These are phyloP conservation scores for Penicillium aurantiogriseum DNA, from an alignment of 2,329 filamentous ascomycete species.

Conservation along the genomic window DNA sequence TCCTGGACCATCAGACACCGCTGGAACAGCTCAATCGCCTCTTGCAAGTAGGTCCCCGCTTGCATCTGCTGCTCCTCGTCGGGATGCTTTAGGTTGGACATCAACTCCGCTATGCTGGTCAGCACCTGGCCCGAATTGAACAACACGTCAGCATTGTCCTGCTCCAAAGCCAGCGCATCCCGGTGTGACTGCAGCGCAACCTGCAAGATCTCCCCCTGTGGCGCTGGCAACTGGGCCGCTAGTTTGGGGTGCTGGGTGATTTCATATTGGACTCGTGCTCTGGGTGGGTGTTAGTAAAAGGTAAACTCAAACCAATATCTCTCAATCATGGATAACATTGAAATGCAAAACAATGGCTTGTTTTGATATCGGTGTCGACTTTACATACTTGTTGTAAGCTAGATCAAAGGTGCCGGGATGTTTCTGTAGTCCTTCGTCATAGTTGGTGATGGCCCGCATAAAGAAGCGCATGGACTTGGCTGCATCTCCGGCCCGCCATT, in stretches of 20 bases:
- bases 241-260: slow-evolving; percentile 66
- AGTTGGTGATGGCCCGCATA: slow-evolving; percentile 64
- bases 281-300: slow-evolving; percentile 30
- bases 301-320: background rate
- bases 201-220: slow-evolving; percentile 55
- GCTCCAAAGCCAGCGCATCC: slow-evolving; percentile 58
- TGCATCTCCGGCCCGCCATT: slow-evolving; percentile 71
- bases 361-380: background rate
- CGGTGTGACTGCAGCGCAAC: slow-evolving; percentile 64
- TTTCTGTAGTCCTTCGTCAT: slow-evolving; percentile 61
- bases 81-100: slow-evolving; percentile 53
- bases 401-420: slow-evolving; percentile 66
- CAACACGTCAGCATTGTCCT: slow-evolving; percentile 64
- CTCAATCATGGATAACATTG: background rate
- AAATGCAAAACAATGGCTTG: background rate
- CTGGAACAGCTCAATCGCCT: slow-evolving; percentile 62
- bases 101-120: slow-evolving; percentile 62
- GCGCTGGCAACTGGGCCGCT: slow-evolving; percentile 56
- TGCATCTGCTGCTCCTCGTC: slow-evolving; percentile 44
- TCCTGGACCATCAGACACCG: slow-evolving; percentile 56
- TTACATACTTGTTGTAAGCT: slow-evolving; percentile 68
- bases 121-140: slow-evolving; percentile 73
- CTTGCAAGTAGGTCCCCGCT: slow-evolving; percentile 55
- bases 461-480: slow-evolving; percentile 61
- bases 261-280: slow-evolving; percentile 67